phyloP scores from a whole-genome alignment of 352 stramenopile genomes.

The Phytophthora crassamura region DNA sequence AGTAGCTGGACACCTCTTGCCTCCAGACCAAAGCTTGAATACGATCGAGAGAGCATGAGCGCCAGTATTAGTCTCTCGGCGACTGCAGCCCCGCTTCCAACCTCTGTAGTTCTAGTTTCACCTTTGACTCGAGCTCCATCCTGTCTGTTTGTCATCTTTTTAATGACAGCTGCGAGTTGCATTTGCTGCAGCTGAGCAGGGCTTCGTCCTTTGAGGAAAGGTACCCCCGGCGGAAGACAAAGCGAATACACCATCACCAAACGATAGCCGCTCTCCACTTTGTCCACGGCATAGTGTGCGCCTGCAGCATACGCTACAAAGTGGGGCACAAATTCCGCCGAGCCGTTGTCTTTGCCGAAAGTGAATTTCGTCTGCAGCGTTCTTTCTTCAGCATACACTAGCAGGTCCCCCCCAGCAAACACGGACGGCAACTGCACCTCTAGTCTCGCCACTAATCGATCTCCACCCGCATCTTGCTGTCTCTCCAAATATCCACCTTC shows the following conservation, averaged over 20 bases:
- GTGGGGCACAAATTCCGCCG: conserved; percentile 10
- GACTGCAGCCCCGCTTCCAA: background rate
- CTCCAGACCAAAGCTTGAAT: background rate
- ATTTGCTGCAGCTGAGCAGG: conserved; percentile 1
- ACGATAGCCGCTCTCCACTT: conserved; percentile 19
- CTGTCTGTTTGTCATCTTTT: conserved; percentile 2
- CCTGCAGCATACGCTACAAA: conserved; percentile 18
- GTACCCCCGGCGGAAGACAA: conserved; percentile 5
- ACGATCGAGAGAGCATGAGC: conserved; percentile 14
- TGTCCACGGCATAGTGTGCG: conserved; percentile 1
- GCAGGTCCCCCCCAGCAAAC: conserved; percentile 11
- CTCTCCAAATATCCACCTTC: conserved; percentile 4
- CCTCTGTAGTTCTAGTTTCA: background rate
- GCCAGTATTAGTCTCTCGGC: background rate
- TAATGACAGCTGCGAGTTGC: conserved; percentile 4
- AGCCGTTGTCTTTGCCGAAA: conserved; percentile 13
- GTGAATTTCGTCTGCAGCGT: background rate
- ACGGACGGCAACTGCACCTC: conserved; percentile 14
- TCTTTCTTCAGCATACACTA: conserved; percentile 7
- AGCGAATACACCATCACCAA: conserved; percentile 15
- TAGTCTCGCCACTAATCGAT: conserved; percentile 2
- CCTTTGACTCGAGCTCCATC: conserved; percentile 5
- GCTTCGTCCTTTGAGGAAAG: conserved; percentile 3
- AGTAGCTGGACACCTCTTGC: conserved; percentile 2
- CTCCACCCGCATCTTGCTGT: conserved; percentile 2